A percentile compares a stretch with the other conserved stretches of the same genome.
Evolutionary conservation across 176 grass and related monocot genomes (phyloP).

Genomic region (Eleusine coracana): DNA sequence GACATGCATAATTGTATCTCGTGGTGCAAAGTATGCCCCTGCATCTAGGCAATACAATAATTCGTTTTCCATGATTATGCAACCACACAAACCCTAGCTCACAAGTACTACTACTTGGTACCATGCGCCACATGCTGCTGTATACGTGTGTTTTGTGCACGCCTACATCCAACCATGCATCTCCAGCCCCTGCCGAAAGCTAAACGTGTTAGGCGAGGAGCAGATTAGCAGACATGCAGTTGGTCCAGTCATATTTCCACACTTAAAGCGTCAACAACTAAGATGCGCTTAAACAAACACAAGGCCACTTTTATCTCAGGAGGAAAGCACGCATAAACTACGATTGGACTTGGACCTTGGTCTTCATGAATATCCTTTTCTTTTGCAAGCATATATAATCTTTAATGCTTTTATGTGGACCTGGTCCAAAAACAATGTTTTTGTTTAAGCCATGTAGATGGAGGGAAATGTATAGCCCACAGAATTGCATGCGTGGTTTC

Average conservation of each 20-base stretch:
- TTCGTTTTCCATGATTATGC: conserved; percentile 1
- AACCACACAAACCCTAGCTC: neutral
- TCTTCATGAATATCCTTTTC: neutral
- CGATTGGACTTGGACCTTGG: neutral
- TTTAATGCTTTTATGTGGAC: neutral
- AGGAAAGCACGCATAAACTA: neutral
- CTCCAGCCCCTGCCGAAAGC: neutral
- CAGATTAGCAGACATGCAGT: neutral
- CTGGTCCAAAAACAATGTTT: neutral
- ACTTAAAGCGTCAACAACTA: conserved; percentile 24
- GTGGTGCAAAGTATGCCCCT: conserved; percentile 25
- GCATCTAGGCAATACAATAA: neutral
- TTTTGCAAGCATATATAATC: neutral
- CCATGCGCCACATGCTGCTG: neutral
- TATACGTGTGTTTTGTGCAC: neutral
- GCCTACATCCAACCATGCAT: neutral
- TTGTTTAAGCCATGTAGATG: neutral
- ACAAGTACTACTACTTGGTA: neutral
- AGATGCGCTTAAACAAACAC: neutral
- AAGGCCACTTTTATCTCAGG: neutral
- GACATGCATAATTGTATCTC: neutral
- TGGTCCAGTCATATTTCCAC: conserved; percentile 23
- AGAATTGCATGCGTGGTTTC: neutral
- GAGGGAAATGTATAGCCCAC: neutral
- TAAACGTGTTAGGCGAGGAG: conserved; percentile 17